Evolutionary conservation across 2,329 filamentous ascomycete genomes (phyloP).

Genomic region (Alternaria alternata): DNA sequence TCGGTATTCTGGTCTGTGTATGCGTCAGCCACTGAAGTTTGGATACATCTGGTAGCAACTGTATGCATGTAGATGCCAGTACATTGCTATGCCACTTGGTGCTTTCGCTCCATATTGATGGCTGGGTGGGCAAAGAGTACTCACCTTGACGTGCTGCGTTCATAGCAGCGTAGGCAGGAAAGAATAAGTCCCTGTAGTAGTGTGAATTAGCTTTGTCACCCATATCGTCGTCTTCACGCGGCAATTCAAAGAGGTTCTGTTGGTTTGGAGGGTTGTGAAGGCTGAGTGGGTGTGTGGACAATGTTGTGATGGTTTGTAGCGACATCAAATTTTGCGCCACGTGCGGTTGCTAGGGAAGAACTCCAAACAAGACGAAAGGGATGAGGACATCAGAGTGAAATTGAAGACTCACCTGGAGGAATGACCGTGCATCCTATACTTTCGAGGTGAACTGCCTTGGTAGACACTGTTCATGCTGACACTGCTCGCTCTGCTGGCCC

Average conservation of each 20-base stretch:
- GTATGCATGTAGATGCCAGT: not conserved
- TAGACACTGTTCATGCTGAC: not conserved
- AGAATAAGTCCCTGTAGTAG: not conserved
- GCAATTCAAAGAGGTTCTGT: not conserved
- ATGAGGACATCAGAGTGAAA: constrained; percentile 3
- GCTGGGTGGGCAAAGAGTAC: not conserved
- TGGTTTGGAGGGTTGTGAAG: not conserved
- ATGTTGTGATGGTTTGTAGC: constrained; percentile 8
- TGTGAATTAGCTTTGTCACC: too few relatives aligned
- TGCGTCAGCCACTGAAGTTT: not conserved
- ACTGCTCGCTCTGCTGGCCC: not conserved
- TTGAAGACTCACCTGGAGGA: not conserved
- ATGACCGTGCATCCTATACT: constrained; percentile 2
- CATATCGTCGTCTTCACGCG: too few relatives aligned
- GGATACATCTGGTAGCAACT: not conserved
- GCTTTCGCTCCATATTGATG: too few relatives aligned
- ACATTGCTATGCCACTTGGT: not conserved
- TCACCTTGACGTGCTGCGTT: constrained; percentile 3
- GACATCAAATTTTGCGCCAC: constrained; percentile 5
- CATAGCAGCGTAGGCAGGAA: not conserved
- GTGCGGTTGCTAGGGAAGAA: constrained; percentile 20
- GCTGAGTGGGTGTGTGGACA: constrained; percentile 5
- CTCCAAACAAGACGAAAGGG: constrained; percentile 20
- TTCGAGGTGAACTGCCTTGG: constrained; percentile 8
- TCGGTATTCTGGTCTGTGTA: not conserved